Conservation (phyloP, 148 eudicot genomes). For the Rhododendron simsii region DNA sequence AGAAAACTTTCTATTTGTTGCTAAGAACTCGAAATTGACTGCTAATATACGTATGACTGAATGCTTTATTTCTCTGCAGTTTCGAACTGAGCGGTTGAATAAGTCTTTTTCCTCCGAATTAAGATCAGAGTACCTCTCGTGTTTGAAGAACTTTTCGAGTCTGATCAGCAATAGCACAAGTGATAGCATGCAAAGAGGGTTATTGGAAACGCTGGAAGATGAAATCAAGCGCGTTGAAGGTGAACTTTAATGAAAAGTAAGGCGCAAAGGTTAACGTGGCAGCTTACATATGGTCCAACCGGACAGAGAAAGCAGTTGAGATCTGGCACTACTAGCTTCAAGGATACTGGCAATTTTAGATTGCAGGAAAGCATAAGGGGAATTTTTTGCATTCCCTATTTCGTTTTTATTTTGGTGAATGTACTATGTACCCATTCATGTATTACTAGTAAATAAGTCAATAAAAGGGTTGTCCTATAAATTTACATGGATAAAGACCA, state of each 20-base stretch:
- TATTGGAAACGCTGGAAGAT: constrained; percentile 39
- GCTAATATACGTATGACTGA: neutral
- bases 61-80: constrained; percentile 31
- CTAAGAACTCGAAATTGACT: neutral
- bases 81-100: constrained; percentile 26
- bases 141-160: constrained; percentile 43
- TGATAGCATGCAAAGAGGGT: constrained; percentile 8
- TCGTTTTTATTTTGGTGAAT: neutral
- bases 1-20: neutral
- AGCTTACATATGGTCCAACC: neutral
- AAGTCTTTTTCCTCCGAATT: constrained; percentile 26
- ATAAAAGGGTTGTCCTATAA: neutral
- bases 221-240: constrained; percentile 51
- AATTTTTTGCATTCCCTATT: neutral
- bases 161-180: constrained; percentile 22
- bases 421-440: neutral
- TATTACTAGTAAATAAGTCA: neutral
- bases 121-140: constrained; percentile 51
- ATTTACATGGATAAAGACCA: neutral
- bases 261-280: constrained; percentile 1
- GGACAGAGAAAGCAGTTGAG: neutral
- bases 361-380: neutral
- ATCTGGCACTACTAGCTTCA: neutral
- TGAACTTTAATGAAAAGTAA: constrained; percentile 20
- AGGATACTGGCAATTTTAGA: neutral